phyloP scores from a whole-genome alignment of 768 basidiomycete species.

The Chalciporus piperatus region DNA sequence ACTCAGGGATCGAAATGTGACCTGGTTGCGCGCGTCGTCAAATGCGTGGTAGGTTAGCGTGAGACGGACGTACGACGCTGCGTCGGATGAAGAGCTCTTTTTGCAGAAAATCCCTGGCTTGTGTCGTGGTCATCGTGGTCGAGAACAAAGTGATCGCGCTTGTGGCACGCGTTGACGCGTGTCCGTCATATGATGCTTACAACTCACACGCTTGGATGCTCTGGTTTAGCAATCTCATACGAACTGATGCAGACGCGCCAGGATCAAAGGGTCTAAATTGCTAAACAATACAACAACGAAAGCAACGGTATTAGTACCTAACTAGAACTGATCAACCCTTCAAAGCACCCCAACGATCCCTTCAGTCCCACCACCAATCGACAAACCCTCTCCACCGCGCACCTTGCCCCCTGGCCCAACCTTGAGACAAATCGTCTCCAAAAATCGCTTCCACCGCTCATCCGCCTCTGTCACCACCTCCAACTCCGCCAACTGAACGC shows the following conservation, averaged over 20 bases:
- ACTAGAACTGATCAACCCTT: background rate
- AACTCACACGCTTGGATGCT: too few species aligned
- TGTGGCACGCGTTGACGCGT: conserved; percentile 7
- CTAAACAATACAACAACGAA: background rate
- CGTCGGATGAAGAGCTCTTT: conserved; percentile 46
- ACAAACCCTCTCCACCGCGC: background rate
- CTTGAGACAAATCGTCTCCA: conserved; percentile 14
- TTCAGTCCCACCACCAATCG: background rate
- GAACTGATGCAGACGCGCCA: too few species aligned
- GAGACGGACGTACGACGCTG: conserved; percentile 37
- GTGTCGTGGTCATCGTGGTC: conserved; percentile 27
- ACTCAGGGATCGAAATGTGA: conserved; percentile 77
- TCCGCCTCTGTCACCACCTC: conserved; percentile 7
- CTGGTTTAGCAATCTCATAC: too few species aligned
- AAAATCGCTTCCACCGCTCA: conserved; percentile 21
- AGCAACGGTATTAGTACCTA: background rate
- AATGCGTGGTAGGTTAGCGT: background rate
- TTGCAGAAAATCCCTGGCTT: conserved; percentile 40
- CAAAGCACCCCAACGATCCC: background rate
- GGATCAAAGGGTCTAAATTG: too few species aligned
- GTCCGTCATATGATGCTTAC: too few species aligned
- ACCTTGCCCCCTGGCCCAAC: background rate
- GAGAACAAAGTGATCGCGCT: conserved; percentile 3
- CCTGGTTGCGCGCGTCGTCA: conserved; percentile 38
- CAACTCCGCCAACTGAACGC: conserved; percentile 37